Percentiles rank a stretch among this genome's conserved stretches.
Evolutionary conservation across 176 grass and related monocot species (phyloP).

Genomic region (Oryza nivara): DNA sequence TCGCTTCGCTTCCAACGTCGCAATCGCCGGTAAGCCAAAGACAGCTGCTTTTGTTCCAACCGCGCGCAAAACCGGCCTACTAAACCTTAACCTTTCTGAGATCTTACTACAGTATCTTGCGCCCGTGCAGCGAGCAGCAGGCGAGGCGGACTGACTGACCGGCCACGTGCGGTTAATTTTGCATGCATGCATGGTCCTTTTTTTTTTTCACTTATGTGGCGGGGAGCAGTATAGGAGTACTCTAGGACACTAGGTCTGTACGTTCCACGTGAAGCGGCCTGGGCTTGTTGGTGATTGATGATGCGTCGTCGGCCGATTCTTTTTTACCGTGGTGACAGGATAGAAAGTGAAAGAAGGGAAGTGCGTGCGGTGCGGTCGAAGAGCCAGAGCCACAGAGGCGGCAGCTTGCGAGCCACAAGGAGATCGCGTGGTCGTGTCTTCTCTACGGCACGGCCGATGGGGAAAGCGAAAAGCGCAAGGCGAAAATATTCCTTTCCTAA

Average conservation of each 20-base stretch:
- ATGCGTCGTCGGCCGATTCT: background rate
- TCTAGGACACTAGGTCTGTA: background rate
- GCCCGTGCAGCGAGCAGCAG: background rate
- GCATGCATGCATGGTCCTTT: background rate
- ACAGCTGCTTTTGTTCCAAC: background rate
- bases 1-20: background rate
- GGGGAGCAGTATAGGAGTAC: background rate
- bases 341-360: conserved; percentile 20
- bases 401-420: background rate
- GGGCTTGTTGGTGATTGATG: background rate
- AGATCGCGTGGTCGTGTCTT: background rate
- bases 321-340: background rate
- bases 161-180: conserved; percentile 1
- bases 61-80: no score
- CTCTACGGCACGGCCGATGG: background rate
- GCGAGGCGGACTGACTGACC: background rate
- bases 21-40: background rate
- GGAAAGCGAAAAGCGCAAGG: background rate
- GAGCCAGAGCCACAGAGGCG: background rate
- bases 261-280: conserved; percentile 31
- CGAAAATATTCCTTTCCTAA: background rate
- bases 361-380: background rate
- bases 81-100: no score
- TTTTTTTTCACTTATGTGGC: background rate
- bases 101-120: background rate